Evolutionary conservation across 768 basidiomycete species (phyloP), one percentile per base, ranked within the genome.

Genomic region (Rhodotorula paludigena): DNA sequence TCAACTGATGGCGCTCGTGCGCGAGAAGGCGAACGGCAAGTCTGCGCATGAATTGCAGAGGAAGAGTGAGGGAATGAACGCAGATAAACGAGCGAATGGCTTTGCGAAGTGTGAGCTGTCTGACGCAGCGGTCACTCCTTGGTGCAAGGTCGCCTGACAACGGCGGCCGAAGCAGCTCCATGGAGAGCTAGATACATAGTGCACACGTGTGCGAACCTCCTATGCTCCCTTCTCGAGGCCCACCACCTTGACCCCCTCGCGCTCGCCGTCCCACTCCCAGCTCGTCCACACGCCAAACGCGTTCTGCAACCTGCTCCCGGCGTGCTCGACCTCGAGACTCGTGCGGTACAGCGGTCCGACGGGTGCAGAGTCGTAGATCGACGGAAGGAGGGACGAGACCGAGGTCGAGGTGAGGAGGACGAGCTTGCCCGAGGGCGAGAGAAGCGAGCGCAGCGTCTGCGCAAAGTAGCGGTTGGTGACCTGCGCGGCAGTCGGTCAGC

Each of bases 391-490:
- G 4, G 66, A 28, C 1, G 49, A 35, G 21, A 74, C 73, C 21
- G 73, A 74, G 20, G 69, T 73, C 20, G 73, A 71, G 20, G 73
- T 74, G 30, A 76, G 65, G 57, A 76, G 63, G 60, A 74, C 36
- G 44, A 76, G 60, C 21, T 64, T 65, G 33, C 73, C 73, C 9
- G 0, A 38, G 16, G 73, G 73, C 36, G 63, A 49, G 21, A 74
- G 66, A 33, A 76, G 64, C 14, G 59, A 54, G 3, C 52, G 52
- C 28, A 76, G 66, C 42, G 73, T 69, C 2, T 54, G 33, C 10
- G 68, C 65, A 30, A 74, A 68, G 48, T 74, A 68, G 23, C 52
- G 55, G 66, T 74, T 76, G 18, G 71, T 72, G 47, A 57, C 55
- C 71, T 72, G 74, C 38, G 14, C 0, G 14, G 30, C 28, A 28